A percentile compares a stretch with the other conserved stretches of the same genome.
These are phyloP conservation scores for Penicillium chermesinum DNA, from an alignment of 495 filamentous ascomycete genomes.

Conservation along the genomic window DNA sequence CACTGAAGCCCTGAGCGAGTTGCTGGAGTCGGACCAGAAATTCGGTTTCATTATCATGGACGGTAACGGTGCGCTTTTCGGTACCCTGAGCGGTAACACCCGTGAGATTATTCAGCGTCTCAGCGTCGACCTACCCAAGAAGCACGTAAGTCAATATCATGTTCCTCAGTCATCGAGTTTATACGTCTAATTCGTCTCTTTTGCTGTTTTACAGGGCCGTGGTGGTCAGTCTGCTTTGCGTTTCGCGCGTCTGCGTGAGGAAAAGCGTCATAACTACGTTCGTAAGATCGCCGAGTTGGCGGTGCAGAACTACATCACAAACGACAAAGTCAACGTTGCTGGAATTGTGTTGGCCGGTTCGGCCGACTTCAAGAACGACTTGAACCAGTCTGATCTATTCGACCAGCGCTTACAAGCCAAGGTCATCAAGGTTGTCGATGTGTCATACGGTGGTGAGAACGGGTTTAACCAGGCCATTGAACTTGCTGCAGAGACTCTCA, in stretches of 20 bases:
- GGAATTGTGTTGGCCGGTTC: constrained; percentile 93
- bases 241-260: constrained; percentile 98
- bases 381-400: constrained; percentile 97
- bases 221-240: constrained; percentile 98
- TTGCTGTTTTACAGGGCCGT: constrained; percentile 53
- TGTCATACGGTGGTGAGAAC: constrained; percentile 98
- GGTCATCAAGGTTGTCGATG: constrained; percentile 98
- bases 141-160: constrained; percentile 54
- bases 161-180: not conserved
- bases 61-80: constrained; percentile 94
- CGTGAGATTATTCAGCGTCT: constrained; percentile 97
- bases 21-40: constrained; percentile 96
- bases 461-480: constrained; percentile 99
- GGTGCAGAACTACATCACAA: constrained; percentile 96
- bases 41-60: constrained; percentile 99
- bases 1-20: constrained; percentile 91
- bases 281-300: constrained; percentile 96
- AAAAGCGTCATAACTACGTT: constrained; percentile 99
- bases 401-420: constrained; percentile 84
- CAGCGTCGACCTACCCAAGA: constrained; percentile 95
- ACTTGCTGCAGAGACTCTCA: constrained; percentile 87
- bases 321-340: constrained; percentile 95
- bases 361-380: constrained; percentile 98
- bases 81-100: constrained; percentile 93
- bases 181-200: not conserved